Evolutionary conservation across 2,329 filamentous ascomycete genomes (phyloP).

Genomic region (Epichloe gansuensis): DNA sequence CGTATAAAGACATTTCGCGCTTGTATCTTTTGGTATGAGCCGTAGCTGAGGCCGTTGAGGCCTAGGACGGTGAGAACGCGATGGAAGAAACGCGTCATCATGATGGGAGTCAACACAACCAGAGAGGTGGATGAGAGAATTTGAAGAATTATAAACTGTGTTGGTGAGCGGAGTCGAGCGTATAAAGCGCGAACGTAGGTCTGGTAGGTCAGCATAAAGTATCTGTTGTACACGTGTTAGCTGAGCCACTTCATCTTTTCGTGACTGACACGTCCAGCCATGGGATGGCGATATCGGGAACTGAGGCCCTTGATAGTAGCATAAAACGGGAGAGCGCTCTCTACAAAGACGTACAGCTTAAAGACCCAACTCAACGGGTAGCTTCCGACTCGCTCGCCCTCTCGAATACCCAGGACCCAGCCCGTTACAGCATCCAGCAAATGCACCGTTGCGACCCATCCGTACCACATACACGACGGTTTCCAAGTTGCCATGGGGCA

Average conservation of each 20-base stretch:
- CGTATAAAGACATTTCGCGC: conserved; percentile 55
- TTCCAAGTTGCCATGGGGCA: conserved; percentile 53
- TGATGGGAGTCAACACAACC: conserved; percentile 49
- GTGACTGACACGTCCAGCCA: background rate
- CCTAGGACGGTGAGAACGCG: conserved; percentile 38
- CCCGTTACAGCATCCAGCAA: conserved; percentile 51
- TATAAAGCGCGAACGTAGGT: conserved; percentile 59
- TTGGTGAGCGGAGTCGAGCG: conserved; percentile 50
- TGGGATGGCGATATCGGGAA: background rate
- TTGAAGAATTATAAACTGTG: conserved; percentile 53
- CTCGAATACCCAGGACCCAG: conserved; percentile 52
- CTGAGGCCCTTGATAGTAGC: background rate
- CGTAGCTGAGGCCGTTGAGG: conserved; percentile 46
- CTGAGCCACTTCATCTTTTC: background rate
- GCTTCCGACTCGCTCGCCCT: conserved; percentile 54
- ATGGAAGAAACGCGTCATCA: conserved; percentile 49
- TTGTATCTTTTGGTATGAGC: conserved; percentile 52
- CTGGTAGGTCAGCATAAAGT: conserved; percentile 58
- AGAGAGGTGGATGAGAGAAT: conserved; percentile 49
- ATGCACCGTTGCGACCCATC: conserved; percentile 55
- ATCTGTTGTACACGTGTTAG: conserved; percentile 24
- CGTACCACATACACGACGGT: conserved; percentile 57
- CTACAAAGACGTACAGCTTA: conserved; percentile 40
- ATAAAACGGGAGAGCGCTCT: background rate
- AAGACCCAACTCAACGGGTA: conserved; percentile 61